Conservation (phyloP, 2,329 filamentous ascomycete genomes). For the Trichoderma harzianum region DNA sequence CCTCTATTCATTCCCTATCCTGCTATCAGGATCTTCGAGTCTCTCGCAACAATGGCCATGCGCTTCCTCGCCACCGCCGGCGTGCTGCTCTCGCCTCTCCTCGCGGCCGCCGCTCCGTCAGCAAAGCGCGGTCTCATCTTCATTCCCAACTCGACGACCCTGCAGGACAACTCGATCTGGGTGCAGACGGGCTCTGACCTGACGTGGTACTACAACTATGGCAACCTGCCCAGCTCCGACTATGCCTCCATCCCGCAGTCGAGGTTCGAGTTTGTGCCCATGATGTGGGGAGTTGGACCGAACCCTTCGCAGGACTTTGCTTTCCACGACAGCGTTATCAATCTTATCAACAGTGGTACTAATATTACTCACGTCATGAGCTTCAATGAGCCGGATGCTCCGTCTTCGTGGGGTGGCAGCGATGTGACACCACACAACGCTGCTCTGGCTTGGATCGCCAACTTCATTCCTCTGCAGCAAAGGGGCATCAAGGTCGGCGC, state of each 20-base stretch:
- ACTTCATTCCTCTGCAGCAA: slow-evolving; percentile 65
- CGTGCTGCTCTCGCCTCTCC: slow-evolving; percentile 19
- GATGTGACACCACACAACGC: slow-evolving; percentile 57
- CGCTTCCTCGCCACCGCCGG: background rate
- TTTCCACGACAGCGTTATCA: slow-evolving; percentile 59
- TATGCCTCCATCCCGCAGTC: slow-evolving; percentile 49
- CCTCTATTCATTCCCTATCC: background rate
- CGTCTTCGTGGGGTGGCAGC: slow-evolving; percentile 55
- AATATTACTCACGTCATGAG: slow-evolving; percentile 65
- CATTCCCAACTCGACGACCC: slow-evolving; percentile 54
- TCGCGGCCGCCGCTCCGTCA: slow-evolving; percentile 23
- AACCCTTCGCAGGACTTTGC: slow-evolving; percentile 47
- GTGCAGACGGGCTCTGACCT: slow-evolving; percentile 52
- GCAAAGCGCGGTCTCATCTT: slow-evolving; percentile 72
- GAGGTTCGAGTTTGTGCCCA: slow-evolving; percentile 71
- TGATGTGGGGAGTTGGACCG: slow-evolving; percentile 66
- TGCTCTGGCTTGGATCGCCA: slow-evolving; percentile 65
- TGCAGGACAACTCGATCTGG: slow-evolving; percentile 66
- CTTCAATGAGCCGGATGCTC: slow-evolving; percentile 77
- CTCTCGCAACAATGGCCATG: background rate
- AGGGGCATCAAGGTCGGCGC: slow-evolving; percentile 65
- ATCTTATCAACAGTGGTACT: slow-evolving; percentile 47
- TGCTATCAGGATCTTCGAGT: background rate
- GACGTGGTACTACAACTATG: slow-evolving; percentile 86
- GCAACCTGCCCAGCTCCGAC: slow-evolving; percentile 49